These are phyloP conservation scores for Eucalyptus coolabah DNA, from an alignment of 345 rosid genomes.

Conservation along the genomic window DNA sequence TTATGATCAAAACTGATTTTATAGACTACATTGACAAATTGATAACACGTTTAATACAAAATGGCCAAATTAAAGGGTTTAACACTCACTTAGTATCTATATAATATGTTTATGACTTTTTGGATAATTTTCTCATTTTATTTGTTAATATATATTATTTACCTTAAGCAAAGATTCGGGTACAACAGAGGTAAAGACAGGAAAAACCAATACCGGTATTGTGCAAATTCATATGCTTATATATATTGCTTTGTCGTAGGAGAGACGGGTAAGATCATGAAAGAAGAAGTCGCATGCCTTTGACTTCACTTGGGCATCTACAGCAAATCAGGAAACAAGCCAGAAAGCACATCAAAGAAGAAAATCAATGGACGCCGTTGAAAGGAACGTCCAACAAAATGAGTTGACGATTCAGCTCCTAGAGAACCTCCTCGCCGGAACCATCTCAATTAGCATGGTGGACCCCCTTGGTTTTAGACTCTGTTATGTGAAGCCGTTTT, in stretches of 20 bases:
- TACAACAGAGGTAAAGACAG: neutral
- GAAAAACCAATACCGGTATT: neutral
- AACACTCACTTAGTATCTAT: no score
- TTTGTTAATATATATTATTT: neutral
- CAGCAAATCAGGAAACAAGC: neutral
- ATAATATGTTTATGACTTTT: neutral
- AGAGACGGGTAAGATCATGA: neutral
- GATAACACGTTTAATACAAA: no score
- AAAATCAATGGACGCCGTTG: neutral
- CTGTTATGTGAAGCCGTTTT: neutral
- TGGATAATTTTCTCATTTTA: neutral
- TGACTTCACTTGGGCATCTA: neutral
- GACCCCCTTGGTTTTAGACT: neutral
- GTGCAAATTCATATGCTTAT: neutral
- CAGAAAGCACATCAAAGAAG: neutral
- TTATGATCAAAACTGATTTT: no score
- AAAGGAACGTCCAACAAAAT: neutral
- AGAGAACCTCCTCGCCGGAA: neutral
- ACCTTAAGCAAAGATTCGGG: neutral
- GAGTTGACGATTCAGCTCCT: neutral
- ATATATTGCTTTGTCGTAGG: neutral
- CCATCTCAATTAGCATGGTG: neutral
- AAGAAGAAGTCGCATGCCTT: neutral
- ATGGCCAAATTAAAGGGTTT: neutral
- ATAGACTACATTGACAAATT: no score